Evolutionary conservation across 306 rosid genomes (phyloP), one percentile per base, ranked within the genome.

Genomic region (Rosa persica): DNA sequence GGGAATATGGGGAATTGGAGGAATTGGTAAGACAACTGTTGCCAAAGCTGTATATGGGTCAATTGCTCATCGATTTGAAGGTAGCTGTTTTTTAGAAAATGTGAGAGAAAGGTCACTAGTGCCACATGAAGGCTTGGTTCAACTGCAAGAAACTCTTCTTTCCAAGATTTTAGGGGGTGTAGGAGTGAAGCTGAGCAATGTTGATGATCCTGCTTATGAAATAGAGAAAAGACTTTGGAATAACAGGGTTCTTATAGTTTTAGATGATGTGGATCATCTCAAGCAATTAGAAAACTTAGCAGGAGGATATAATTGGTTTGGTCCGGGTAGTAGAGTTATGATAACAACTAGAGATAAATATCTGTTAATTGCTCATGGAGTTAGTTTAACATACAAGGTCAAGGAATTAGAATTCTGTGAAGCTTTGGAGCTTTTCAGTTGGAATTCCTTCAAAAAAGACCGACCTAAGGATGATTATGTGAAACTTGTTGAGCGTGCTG

Each of bases 1-100:
- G 42, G 43, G 68, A 64, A 64, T 64, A 64, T 64, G 68, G 68
- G 68, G 68, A 16, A 30, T 64, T 12, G 68, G 68, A 30, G 68
- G 68, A 16, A 70, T 70, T 70, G 75, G 52, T 30, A 64, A 64
- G 68, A 64, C 68, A 34, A 30, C 43, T 1, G 68, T 30, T 64
- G 68, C 68, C 12, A 64, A 64, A 64, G 43, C 68, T 34, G 68
- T 64, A 5, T 64, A 64, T 64, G 42, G 68, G 4, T 64, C n/a
- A 30, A 64, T 64, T 34, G 68, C 68, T 30, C 68, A 64, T 30
- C 11, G n/a, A 2, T 64, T 64, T 64, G 68, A 64, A 64, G 68
- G 68, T 13, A 64, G 68, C 42, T 64, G 68, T 34, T 64, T 64
- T 34, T 16, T 64, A 43, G 43, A 19, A 30, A 64, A 64, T 64